Percentiles rank a stretch among this genome's conserved stretches.
Conservation (phyloP, 768 basidiomycete species). For the Boletus subcaerulescens region DNA sequence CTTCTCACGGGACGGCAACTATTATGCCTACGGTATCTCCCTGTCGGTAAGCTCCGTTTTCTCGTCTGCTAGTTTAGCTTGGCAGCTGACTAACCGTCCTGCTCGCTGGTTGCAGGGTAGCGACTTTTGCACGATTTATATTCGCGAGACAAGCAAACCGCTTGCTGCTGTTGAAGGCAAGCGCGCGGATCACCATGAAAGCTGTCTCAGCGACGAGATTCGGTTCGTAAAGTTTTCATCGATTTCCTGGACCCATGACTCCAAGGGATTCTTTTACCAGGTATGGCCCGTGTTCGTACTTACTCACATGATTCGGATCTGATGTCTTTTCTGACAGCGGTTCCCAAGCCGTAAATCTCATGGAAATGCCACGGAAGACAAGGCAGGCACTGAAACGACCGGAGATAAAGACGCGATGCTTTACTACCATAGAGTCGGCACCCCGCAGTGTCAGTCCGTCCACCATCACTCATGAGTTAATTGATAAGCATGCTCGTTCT, state of each 20-base stretch:
- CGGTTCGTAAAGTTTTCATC: slow-evolving; percentile 75
- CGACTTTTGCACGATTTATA: slow-evolving; percentile 67
- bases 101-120: slow-evolving; percentile 50
- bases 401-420: slow-evolving; percentile 69
- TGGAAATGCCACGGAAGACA: slow-evolving; percentile 45
- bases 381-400: slow-evolving; percentile 55
- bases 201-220: slow-evolving; percentile 61
- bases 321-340: slow-evolving; percentile 35
- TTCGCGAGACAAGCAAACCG: slow-evolving; percentile 61
- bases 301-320: slow-evolving; percentile 1
- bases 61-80: background rate
- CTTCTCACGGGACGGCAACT: slow-evolving; percentile 66
- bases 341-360: slow-evolving; percentile 53
- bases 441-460: slow-evolving; percentile 54
- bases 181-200: slow-evolving; percentile 43
- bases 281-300: slow-evolving; percentile 15
- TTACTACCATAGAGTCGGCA: slow-evolving; percentile 73
- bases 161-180: slow-evolving; percentile 42
- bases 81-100: background rate
- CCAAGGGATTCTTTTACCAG: slow-evolving; percentile 85
- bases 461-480: background rate
- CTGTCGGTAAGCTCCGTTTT: slow-evolving; percentile 49
- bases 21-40: slow-evolving; percentile 76
- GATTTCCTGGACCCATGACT: slow-evolving; percentile 73
- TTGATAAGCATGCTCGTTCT: slow-evolving; percentile 4